Evolutionary conservation across 2,329 filamentous ascomycete genomes (phyloP), one percentile per base, ranked within the genome.

Genomic region (Eutypa lata): DNA sequence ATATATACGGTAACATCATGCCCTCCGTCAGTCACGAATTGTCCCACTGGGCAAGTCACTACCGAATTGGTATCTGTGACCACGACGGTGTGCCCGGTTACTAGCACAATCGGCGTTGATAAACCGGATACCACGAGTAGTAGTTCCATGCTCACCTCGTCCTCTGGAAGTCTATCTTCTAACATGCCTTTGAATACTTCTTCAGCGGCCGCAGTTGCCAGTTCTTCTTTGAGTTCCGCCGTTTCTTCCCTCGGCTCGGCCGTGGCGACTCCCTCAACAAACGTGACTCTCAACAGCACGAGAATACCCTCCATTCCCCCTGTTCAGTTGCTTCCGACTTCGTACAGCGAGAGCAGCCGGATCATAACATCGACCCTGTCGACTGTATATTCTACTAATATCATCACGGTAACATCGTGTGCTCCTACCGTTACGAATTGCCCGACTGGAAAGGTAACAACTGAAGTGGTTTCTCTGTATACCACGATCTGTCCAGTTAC

Each of bases 401-500:
- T 66, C 38, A 56, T 63, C 35, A 65, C 60, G 1, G 49, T 66
- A 31, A 65, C 63, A 2, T 67, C 62, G 3, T 67, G 64, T 37
- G 48, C 61, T 16, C 53, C 64, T 3, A 60, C 57, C 7, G 63
- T 65, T 2, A 64, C 53, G 28, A 60, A 66, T 47, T 68, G 66
- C 37, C 62, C 65, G 1, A 65, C 61, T 3, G 65, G 65, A 8
- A 49, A 62, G 26, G 60, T 67, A 8, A 68, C 62, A 7, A 68
- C 65, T 10, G 59, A 68, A 37, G 58, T 57, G 21, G 53, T 66
- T 11, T 67, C 65, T 13, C 33, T 63, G 16, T 68, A 66, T 33
- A 68, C 66, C 4, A 68, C 66, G 3, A 50, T 68, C 37, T 68
- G 64, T 40, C 65, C 66, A n/a, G 57, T 68, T 11, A 66, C 64